Evolutionary conservation across 371 early-diverging fungal genomes (phyloP), one percentile per base, ranked within the genome.

Genomic region (Saksenaea oblongispora): DNA sequence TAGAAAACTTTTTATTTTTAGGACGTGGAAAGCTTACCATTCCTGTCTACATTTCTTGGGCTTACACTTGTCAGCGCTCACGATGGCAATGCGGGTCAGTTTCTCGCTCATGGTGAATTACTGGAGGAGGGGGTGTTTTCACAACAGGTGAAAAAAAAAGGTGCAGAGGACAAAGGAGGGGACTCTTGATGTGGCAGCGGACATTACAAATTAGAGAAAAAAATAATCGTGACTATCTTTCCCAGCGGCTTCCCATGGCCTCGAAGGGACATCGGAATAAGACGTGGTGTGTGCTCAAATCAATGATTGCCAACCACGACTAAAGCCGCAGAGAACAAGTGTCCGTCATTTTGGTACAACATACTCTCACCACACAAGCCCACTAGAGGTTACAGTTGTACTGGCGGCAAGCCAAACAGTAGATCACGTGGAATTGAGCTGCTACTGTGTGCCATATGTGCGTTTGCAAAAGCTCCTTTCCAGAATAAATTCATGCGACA

Each of bases 21-120:
- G 26, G 5, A 13, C n/a, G 3, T 17, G 34, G 41, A 1, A 31
- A 11, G 31, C 77, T 90, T 96, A 86, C 81, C 99, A 99, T 82
- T 99, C 99, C 77, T 97, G 96, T 70, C 95, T 86, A 80, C 99
- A 99, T 80, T 99, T 96, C 84, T 98, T 97, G 44, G 99, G 99
- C 80, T 98, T 98, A 86, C 99, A 99, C 83, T 94, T 95, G 88
- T 99, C 99, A 41, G 84, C 74, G 69, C 85, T 91, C 79, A 99
- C 95, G 78, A 99, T 96, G 70, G 99, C 99, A 71, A 97, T 91
- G 84, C 98, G 90, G 18, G 94, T 92, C 60, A 92, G 84, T 65
- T 90, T 90, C 63, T 89, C 89, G 64, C 87, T 80, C 90, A 91
- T 90, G 42, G 60, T 65, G 57, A 26, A 28, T 51, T 26, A 5